These are phyloP conservation scores for Phascolomyces articulosus DNA, from an alignment of 371 early-diverging fungal genomes.

Conservation along the genomic window DNA sequence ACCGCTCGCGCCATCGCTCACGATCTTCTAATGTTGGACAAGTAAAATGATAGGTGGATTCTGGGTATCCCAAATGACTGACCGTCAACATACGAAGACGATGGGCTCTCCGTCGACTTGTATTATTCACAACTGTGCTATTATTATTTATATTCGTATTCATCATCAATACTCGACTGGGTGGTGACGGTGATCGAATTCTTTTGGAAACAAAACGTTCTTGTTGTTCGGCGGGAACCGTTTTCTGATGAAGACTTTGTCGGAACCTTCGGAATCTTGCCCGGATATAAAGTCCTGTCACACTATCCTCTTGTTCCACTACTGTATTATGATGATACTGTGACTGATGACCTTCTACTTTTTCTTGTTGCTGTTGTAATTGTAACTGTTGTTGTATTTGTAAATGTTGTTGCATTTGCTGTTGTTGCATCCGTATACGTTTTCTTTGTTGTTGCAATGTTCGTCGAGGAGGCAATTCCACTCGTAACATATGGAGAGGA, in stretches of 20 bases:
- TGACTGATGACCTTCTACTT: neutral
- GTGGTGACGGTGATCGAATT: neutral
- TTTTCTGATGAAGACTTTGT: constrained; percentile 13
- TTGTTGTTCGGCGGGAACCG: constrained; percentile 1
- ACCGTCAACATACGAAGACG: constrained; percentile 11
- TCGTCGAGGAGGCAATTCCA: constrained; percentile 10
- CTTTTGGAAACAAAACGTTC: neutral
- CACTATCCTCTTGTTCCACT: neutral
- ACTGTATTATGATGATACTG: neutral
- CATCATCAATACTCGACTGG: too few relatives aligned
- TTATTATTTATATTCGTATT: neutral
- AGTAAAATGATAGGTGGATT: constrained; percentile 12
- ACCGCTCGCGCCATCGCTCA: constrained; percentile 15
- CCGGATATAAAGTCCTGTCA: constrained; percentile 22
- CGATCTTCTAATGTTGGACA: constrained; percentile 13
- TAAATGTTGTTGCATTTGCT: neutral
- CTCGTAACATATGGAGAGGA: constrained; percentile 27
- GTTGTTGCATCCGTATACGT: neutral
- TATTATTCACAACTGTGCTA: too few relatives aligned
- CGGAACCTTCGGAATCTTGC: constrained; percentile 17
- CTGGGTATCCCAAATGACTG: constrained; percentile 17
- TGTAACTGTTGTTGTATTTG: neutral
- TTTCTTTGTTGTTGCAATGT: neutral
- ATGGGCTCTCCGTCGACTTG: neutral
- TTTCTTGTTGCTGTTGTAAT: neutral